These are phyloP conservation scores for rapeseed (Brassica napus) DNA, from an alignment of 345 rosid genomes.

Conservation along the genomic window DNA sequence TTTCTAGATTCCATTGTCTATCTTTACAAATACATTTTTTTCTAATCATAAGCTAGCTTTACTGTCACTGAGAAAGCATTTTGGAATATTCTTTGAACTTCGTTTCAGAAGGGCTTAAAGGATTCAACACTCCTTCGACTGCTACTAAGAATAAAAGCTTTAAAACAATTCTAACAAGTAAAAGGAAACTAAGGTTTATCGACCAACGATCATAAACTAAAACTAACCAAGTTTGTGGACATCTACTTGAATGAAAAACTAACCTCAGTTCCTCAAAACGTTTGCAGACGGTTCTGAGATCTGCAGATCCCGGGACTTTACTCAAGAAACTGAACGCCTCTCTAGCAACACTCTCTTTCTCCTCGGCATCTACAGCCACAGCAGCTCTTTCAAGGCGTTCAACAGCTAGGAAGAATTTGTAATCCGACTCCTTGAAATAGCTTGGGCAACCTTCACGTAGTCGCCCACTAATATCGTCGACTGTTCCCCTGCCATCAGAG, in stretches of 20 bases:
- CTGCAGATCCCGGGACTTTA: slow-evolving; percentile 93
- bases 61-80: neutral
- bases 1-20: neutral
- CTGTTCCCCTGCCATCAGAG: slow-evolving; percentile 98
- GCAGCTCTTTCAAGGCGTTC: slow-evolving; percentile 95
- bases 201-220: neutral
- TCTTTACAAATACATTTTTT: neutral
- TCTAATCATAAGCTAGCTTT: neutral
- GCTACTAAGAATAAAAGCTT: slow-evolving; percentile 20
- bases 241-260: slow-evolving; percentile 39
- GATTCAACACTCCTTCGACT: neutral
- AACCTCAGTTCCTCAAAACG: slow-evolving; percentile 94
- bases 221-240: slow-evolving; percentile 22
- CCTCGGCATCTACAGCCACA: slow-evolving; percentile 55
- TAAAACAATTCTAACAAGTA: slow-evolving; percentile 2
- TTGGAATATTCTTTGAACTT: slow-evolving; percentile 2
- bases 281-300: slow-evolving; percentile 89
- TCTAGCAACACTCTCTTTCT: slow-evolving; percentile 85
- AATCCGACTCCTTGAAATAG: slow-evolving; percentile 93
- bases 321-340: slow-evolving; percentile 85
- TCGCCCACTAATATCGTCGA: slow-evolving; percentile 85
- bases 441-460: slow-evolving; percentile 93
- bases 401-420: slow-evolving; percentile 96
- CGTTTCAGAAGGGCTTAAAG: slow-evolving; percentile 1
- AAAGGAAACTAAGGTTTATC: neutral